Percentiles rank a stretch among this genome's conserved stretches.
These are phyloP conservation scores for Antarctomyces pellizariae DNA, from an alignment of 495 filamentous ascomycete species.

Conservation along the genomic window DNA sequence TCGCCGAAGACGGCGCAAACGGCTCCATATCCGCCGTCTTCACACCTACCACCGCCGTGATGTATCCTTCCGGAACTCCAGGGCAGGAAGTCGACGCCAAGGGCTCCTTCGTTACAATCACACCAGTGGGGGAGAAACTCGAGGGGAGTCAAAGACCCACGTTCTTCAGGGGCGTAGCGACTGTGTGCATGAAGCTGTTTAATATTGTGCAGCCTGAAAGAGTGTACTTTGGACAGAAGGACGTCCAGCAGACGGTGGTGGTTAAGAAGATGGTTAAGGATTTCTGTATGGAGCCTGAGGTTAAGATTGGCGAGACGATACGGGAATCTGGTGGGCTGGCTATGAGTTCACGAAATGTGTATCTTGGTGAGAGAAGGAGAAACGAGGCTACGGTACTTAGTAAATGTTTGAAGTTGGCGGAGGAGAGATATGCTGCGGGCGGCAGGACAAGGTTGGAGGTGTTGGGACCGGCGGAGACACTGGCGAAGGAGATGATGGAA, in stretches of 20 bases:
- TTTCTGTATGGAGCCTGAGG: constrained; percentile 57
- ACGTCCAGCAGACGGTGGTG: constrained; percentile 86
- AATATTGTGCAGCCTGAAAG: constrained; percentile 71
- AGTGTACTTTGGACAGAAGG: constrained; percentile 96
- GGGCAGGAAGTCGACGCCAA: constrained; percentile 51
- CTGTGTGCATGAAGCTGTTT: constrained; percentile 92
- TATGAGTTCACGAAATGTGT: constrained; percentile 87
- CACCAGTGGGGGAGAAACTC: constrained; percentile 52
- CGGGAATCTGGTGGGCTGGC: constrained; percentile 73
- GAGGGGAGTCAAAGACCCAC: constrained; percentile 78
- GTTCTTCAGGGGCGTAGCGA: constrained; percentile 91
- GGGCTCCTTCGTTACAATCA: constrained; percentile 86
- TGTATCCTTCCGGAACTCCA: constrained; percentile 74
- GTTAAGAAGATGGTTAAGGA: constrained; percentile 72
- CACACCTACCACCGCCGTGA: constrained; percentile 52
- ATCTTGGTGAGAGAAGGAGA: constrained; percentile 56
- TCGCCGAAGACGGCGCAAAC: constrained; percentile 28
- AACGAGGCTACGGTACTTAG: constrained; percentile 45
- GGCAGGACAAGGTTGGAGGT: constrained; percentile 34
- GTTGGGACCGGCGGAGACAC: constrained; percentile 35
- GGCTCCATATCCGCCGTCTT: constrained; percentile 69
- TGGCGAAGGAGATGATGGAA: constrained; percentile 24
- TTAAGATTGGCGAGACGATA: constrained; percentile 47
- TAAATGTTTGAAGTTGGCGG: constrained; percentile 42
- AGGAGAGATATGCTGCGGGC: constrained; percentile 37